phyloP scores from a whole-genome alignment of 768 basidiomycete genomes.

The Phlebiopsis gigantea region DNA sequence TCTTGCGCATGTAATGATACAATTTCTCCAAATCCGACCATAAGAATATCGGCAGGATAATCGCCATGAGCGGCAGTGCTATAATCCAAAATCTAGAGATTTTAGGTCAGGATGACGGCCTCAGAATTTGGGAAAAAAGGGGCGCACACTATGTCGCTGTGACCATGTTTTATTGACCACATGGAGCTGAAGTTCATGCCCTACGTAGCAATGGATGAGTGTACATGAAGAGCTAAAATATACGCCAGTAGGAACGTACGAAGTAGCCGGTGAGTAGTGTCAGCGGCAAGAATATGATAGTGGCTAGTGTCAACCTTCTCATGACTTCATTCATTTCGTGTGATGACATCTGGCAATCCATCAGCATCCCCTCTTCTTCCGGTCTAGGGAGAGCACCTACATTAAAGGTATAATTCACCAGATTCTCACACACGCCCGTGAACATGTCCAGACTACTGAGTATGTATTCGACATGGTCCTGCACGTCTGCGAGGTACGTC shows the following conservation, averaged over 20 bases:
- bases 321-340: slow-evolving; percentile 71
- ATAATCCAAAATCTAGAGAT: slow-evolving; percentile 54
- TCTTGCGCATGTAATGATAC: slow-evolving; percentile 43
- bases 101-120: neutral
- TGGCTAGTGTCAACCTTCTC: slow-evolving; percentile 55
- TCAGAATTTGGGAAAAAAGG: neutral
- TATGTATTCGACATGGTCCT: slow-evolving; percentile 65
- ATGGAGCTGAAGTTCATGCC: slow-evolving; percentile 59
- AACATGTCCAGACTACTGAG: slow-evolving; percentile 69
- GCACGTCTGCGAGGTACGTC: slow-evolving; percentile 63
- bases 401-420: slow-evolving; percentile 69
- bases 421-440: slow-evolving; percentile 55
- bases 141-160: slow-evolving; percentile 43
- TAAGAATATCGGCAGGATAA: slow-evolving; percentile 47
- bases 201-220: slow-evolving; percentile 24
- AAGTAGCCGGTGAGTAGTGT: slow-evolving; percentile 66
- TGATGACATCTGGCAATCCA: slow-evolving; percentile 47
- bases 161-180: slow-evolving; percentile 36
- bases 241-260: slow-evolving; percentile 31
- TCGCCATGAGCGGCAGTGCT: slow-evolving; percentile 47
- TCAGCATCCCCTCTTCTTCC: neutral
- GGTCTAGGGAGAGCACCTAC: slow-evolving; percentile 29
- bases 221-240: neutral
- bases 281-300: slow-evolving; percentile 62
- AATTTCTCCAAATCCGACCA: slow-evolving; percentile 43